Conservation (phyloP, 495 filamentous ascomycete species). For the Symbiotaphrina buchneri region DNA sequence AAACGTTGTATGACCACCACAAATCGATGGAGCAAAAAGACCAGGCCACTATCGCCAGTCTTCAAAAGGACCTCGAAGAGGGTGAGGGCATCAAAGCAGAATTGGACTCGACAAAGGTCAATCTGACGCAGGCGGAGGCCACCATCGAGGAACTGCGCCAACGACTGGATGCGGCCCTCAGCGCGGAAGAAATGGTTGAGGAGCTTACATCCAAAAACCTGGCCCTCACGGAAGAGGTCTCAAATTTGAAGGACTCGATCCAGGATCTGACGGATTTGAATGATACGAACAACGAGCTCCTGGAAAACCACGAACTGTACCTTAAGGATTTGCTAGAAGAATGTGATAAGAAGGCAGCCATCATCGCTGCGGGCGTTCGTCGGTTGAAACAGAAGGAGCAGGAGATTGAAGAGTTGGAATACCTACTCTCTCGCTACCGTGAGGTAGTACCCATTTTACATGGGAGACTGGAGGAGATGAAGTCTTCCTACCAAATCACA, state of each 20-base stretch:
- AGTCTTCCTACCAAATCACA: slow-evolving; percentile 71
- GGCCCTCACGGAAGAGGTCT: slow-evolving; percentile 56
- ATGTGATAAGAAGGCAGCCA: slow-evolving; percentile 54
- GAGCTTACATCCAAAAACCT: slow-evolving; percentile 72
- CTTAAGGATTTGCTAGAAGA: slow-evolving; percentile 90
- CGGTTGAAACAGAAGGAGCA: slow-evolving; percentile 45
- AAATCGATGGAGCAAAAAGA: slow-evolving; percentile 58
- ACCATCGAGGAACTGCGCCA: slow-evolving; percentile 69
- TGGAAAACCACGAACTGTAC: slow-evolving; percentile 77
- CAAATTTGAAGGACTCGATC: slow-evolving; percentile 56
- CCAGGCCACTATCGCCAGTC: slow-evolving; percentile 36
- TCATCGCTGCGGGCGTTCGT: slow-evolving; percentile 55
- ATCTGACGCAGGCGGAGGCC: slow-evolving; percentile 46
- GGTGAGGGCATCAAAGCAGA: slow-evolving; percentile 46
- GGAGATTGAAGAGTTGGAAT: slow-evolving; percentile 66
- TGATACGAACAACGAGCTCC: slow-evolving; percentile 84
- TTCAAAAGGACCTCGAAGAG: slow-evolving; percentile 61
- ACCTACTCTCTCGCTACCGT: slow-evolving; percentile 68
- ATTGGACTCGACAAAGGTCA: slow-evolving; percentile 44
- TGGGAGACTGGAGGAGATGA: slow-evolving; percentile 73
- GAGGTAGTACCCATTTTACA: slow-evolving; percentile 75
- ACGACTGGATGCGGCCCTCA: slow-evolving; percentile 71
- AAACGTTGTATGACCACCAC: slow-evolving; percentile 66
- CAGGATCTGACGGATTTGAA: slow-evolving; percentile 72
- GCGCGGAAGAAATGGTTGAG: slow-evolving; percentile 84